phyloP scores from a whole-genome alignment of 202 grass and related monocot genomes.

The Setaria italica region DNA sequence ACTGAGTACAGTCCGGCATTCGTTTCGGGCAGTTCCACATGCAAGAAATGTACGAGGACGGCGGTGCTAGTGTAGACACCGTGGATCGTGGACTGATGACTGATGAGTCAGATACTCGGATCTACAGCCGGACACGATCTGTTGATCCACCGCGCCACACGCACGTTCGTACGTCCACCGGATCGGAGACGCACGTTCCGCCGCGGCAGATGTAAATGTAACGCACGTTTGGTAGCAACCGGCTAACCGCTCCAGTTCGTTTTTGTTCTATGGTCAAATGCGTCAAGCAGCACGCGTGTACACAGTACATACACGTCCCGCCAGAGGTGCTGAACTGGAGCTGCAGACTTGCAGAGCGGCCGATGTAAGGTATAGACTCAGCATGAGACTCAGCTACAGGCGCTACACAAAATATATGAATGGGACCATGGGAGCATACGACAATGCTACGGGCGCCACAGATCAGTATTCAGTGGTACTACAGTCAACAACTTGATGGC shows the following conservation, averaged over 20 bases:
- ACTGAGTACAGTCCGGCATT: neutral
- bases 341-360: neutral
- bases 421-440: neutral
- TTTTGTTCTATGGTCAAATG: slow-evolving; percentile 6
- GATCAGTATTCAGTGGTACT: neutral
- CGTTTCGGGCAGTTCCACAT: neutral
- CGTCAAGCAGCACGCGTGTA: neutral
- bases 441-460: neutral
- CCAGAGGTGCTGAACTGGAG: neutral
- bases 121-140: neutral
- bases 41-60: neutral
- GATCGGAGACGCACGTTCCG: slow-evolving; percentile 21
- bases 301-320: slow-evolving; percentile 20
- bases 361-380: neutral
- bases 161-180: too few species aligned
- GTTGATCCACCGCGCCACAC: too few species aligned
- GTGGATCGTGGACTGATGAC: neutral
- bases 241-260: neutral
- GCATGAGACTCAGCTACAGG: too few species aligned
- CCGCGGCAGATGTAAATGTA: neutral
- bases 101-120: neutral
- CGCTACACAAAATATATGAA: neutral
- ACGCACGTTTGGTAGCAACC: neutral
- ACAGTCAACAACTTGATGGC: neutral
- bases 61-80: neutral